Base-by-base conservation (phyloP, 345 rosid genomes). In the Melaleuca alternifolia region DNA sequence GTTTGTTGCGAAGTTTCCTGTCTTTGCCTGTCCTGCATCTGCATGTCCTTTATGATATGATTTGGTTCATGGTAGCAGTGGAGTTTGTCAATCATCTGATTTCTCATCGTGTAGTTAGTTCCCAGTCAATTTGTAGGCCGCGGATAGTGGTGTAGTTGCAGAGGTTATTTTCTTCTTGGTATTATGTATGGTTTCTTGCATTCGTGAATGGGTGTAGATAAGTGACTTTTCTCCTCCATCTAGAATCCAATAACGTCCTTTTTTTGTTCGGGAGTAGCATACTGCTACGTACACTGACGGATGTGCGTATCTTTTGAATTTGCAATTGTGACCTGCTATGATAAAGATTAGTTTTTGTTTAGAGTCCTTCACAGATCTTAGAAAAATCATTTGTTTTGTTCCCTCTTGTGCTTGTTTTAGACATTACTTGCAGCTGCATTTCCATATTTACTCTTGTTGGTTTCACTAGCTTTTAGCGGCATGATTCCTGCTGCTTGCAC, bases 1-100 rank as follows among this genome's bases (percentile, higher is more conserved):
- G 98, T 97, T 97, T 87, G 50, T 84, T 37, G 1, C 48, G 6
- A 71, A 71, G 26, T 71, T 61, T n/a, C n/a, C n/a, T n/a, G n/a
- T n/a, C n/a, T n/a, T n/a, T n/a, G n/a, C n/a, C n/a, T n/a, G n/a
- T n/a, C 53, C 83, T 57, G 51, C 50, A 46, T 54, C 51, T 11
- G 76, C 23, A 12, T 84, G 37, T 53, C 75, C 53, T 83, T 37
- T 50, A 11, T 13, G 51, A 15, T 84, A n/a, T 41, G 12, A 21
- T 52, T 51, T 15, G 59, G 20, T 30, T 50, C 76, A 52, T 50
- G 33, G 51, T 46, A 50, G 84, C 51, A 7, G 37, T 82, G 6
- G 41, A 50, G 53, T 82, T 82, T 26, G 84, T n/a, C 50, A 7
- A 82, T 82, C 56, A 50, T 52, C 84, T 30, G 61, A 83, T n/a